Percentiles rank a stretch among this genome's conserved stretches.
phyloP scores from a whole-genome alignment of 2,329 filamentous ascomycete genomes.

The Talaromyces piceae region DNA sequence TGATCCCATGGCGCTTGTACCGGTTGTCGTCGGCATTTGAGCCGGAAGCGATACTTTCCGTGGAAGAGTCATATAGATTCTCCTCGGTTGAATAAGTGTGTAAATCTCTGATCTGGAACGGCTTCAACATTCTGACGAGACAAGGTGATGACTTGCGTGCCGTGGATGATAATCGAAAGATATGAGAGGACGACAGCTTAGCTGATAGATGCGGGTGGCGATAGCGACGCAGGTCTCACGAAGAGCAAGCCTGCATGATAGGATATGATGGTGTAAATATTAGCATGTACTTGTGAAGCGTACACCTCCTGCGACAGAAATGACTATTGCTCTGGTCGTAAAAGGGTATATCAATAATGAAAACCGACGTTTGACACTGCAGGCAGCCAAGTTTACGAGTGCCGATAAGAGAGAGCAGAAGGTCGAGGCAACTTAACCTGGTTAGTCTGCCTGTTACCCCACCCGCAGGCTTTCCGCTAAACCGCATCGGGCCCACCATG shows the following conservation, averaged over 20 bases:
- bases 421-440: neutral
- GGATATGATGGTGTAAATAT: neutral
- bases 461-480: neutral
- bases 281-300: too few species aligned
- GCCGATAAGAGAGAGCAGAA: neutral
- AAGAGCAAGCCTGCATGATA: constrained; percentile 3
- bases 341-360: neutral
- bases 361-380: neutral
- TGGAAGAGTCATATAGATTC: constrained; percentile 13
- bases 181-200: neutral
- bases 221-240: constrained; percentile 2
- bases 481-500: neutral
- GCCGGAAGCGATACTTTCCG: constrained; percentile 4
- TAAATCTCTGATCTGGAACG: constrained; percentile 35
- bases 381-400: constrained; percentile 10
- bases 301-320: neutral
- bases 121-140: constrained; percentile 29
- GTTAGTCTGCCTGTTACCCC: neutral
- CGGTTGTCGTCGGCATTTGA: constrained; percentile 7
- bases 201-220: constrained; percentile 6
- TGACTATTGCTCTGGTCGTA: neutral
- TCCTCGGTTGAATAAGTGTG: constrained; percentile 17
- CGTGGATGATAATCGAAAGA: neutral
- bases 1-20: constrained; percentile 21
- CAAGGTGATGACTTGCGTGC: neutral